Evolutionary conservation across 805 yeast genomes (phyloP).

Genomic region (Wickerhamiella galacta): DNA sequence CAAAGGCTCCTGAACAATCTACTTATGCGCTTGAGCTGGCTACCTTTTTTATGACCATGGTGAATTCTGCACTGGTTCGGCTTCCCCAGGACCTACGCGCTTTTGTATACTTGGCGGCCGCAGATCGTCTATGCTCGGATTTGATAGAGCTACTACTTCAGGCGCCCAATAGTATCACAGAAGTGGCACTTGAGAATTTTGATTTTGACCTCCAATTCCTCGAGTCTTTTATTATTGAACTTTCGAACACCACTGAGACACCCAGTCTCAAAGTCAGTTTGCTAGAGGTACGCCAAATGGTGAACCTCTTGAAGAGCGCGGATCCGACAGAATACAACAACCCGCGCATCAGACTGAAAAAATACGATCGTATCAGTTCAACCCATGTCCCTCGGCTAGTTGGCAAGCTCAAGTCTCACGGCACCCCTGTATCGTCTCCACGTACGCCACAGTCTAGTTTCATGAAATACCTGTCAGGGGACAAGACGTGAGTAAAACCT

Average conservation of each 20-base stretch:
- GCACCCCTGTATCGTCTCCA: slow-evolving; percentile 12
- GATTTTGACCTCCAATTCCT: slow-evolving; percentile 65
- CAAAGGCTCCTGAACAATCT: slow-evolving; percentile 40
- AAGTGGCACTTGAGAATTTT: slow-evolving; percentile 52
- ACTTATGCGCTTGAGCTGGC: slow-evolving; percentile 69
- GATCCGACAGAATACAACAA: slow-evolving; percentile 49
- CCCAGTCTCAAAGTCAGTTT: slow-evolving; percentile 47
- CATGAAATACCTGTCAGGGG: slow-evolving; percentile 13
- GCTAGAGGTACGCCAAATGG: slow-evolving; percentile 62
- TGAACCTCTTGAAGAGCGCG: slow-evolving; percentile 44
- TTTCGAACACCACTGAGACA: slow-evolving; percentile 12
- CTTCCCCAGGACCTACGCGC: slow-evolving; percentile 66
- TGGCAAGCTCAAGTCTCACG: slow-evolving; percentile 7
- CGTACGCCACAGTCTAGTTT: slow-evolving; percentile 10
- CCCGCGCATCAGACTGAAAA: slow-evolving; percentile 37
- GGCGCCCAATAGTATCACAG: slow-evolving; percentile 36
- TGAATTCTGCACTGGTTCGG: slow-evolving; percentile 66
- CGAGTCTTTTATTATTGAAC: slow-evolving; percentile 31
- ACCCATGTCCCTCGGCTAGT: slow-evolving; percentile 33
- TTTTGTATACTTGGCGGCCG: slow-evolving; percentile 67
- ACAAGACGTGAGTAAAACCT: slow-evolving; percentile 3
- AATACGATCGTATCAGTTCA: slow-evolving; percentile 56
- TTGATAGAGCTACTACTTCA: slow-evolving; percentile 43
- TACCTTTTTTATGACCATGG: slow-evolving; percentile 66
- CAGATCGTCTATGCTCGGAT: slow-evolving; percentile 64